phyloP scores from a whole-genome alignment of 202 grass and related monocot genomes.

The Carex arenaria region DNA sequence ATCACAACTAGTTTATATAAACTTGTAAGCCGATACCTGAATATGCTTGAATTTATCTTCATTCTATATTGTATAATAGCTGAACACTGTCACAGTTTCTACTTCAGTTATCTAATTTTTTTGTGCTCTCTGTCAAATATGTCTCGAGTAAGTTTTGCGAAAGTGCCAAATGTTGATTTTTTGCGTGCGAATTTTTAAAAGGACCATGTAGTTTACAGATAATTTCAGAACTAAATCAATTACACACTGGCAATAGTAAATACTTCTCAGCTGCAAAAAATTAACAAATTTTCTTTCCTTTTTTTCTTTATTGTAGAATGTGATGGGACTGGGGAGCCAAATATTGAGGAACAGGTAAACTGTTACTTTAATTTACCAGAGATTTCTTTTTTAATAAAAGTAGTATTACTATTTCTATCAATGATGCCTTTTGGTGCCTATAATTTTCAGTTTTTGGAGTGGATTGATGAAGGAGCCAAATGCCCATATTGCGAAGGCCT shows the following conservation, averaged over 20 bases:
- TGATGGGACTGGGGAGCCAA: conserved; percentile 78
- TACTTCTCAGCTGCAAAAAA: not conserved
- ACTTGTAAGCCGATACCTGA: not conserved
- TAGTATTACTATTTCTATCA: not conserved
- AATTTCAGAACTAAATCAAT: not conserved
- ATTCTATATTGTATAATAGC: not conserved
- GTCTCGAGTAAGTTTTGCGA: not conserved
- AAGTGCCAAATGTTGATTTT: not conserved
- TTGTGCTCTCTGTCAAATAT: not conserved
- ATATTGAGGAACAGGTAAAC: conserved; percentile 88
- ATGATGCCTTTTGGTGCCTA: not conserved
- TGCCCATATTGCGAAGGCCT: conserved; percentile 83
- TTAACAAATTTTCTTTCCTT: not conserved
- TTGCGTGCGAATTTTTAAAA: not conserved
- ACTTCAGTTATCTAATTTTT: not conserved
- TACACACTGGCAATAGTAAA: not conserved
- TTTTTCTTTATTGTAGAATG: conserved; percentile 56
- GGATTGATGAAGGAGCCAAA: conserved; percentile 72
- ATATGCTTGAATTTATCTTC: not conserved
- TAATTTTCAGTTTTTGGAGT: conserved; percentile 80
- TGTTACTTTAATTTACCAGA: conserved; percentile 6
- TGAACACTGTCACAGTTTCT: not conserved
- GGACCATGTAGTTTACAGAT: not conserved
- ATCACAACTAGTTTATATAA: not conserved
- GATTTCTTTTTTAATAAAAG: not conserved